Base-by-base conservation (phyloP, 768 basidiomycete genomes). In the Psilocybe sp. region DNA sequence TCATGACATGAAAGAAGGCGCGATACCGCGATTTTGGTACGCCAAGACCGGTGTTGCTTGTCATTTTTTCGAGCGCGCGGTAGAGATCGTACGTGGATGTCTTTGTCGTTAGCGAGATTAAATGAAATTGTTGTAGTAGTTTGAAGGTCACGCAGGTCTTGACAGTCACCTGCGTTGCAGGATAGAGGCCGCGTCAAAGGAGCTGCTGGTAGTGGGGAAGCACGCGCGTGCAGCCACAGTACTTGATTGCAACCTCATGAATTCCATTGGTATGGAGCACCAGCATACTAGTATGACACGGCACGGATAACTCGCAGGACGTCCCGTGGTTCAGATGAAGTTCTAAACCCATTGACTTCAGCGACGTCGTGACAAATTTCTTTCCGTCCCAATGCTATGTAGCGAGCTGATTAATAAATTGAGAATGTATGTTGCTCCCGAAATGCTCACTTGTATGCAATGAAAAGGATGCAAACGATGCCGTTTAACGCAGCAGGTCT, bases 211-310 rank as follows among this genome's bases (percentile, higher is more conserved):
- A 28, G 20, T 49, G 38, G 8, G 47, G 47, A 1, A 49, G 8
- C 11, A 33, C 38, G 15, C 47, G 38, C 16, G 23, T 12, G 28
- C 47, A 49, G 19, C 47, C 47, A 15, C 47, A 49, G 39, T 49
- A 49, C 11, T 14, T 19, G 14, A 49, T 15, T 11, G 47, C 47
- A 19, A 49, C 18, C 9, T 40, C 37, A 32, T 49, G 47, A 5
- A 49, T 40, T 4, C 47, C 47, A 28, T 49, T 49, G 4, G 47
- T 49, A 34, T 49, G 47, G 8, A 49, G 38, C 12, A 49, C 47
- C 11, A 40, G 47, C 38, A 49, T 31, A 31, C 33, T 13, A 11
- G 9, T 8, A 10, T 49, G 47, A 11, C 37, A 39, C 4, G 47
- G 38, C 8, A 31, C 18, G 1, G 47, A 33, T 15, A 32, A 40